Conservation (phyloP, 1,284 basidiomycete genomes). For the Apiotrichum veenhuisii region DNA sequence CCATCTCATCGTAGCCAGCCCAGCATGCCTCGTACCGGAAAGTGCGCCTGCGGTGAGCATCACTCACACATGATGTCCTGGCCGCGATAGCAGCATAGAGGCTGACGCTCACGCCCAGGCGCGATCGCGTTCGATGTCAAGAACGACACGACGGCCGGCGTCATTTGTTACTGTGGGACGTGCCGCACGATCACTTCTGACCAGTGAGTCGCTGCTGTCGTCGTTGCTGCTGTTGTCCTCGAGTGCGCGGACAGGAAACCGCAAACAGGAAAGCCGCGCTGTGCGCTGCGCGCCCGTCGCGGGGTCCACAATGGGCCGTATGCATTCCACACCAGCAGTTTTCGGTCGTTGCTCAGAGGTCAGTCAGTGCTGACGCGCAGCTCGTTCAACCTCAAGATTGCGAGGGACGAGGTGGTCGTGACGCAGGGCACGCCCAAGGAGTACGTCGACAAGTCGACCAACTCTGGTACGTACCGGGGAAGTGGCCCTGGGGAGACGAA, state of each 20-base stretch:
- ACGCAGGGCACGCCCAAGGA: conserved; percentile 13
- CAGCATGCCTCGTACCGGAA: not conserved
- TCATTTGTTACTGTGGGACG: conserved; percentile 11
- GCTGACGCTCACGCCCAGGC: conserved; percentile 3
- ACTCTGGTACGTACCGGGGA: not conserved
- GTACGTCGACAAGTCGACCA: conserved; percentile 7
- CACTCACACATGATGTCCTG: not conserved
- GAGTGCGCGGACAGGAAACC: no score
- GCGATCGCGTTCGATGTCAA: conserved; percentile 9
- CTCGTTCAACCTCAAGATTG: conserved; percentile 12
- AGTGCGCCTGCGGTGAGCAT: not conserved
- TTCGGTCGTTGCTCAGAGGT: no score
- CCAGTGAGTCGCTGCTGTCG: no score
- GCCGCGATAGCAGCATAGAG: not conserved
- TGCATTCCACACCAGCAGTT: no score
- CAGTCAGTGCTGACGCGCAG: conserved; percentile 4
- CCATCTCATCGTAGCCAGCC: not conserved
- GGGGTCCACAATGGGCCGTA: no score
- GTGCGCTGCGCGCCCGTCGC: not conserved
- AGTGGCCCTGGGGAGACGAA: no score
- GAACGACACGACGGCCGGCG: conserved; percentile 5
- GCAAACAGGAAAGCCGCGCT: no score
- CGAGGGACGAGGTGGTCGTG: conserved; percentile 4
- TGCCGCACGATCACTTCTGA: conserved; percentile 10
- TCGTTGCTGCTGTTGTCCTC: no score